These are phyloP conservation scores for Ulvella scutata DNA, from an alignment of 139 green algal species.

Conservation along the genomic window DNA sequence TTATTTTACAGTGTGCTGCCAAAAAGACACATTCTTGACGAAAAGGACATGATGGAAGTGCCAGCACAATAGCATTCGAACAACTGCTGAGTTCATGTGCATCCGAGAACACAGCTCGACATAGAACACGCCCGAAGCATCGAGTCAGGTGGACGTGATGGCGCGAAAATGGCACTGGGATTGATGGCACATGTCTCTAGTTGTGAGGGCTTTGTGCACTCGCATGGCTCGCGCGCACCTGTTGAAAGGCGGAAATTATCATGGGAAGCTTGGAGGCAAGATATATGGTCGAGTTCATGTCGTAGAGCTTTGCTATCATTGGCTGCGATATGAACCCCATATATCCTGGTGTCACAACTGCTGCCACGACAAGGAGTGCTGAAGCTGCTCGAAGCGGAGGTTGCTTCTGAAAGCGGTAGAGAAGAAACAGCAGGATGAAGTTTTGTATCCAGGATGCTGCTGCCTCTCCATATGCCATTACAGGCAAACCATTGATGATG, in stretches of 20 bases:
- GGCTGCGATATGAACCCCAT: slow-evolving; percentile 14
- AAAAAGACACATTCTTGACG: too few relatives aligned
- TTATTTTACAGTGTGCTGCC: too few relatives aligned
- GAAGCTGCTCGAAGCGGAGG: not conserved
- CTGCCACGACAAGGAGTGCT: slow-evolving; percentile 1
- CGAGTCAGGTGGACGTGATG: too few relatives aligned
- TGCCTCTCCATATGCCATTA: slow-evolving; percentile 66
- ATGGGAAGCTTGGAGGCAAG: slow-evolving; percentile 50
- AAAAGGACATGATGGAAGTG: too few relatives aligned
- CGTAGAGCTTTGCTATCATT: slow-evolving; percentile 21
- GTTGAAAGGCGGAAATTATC: slow-evolving; percentile 16
- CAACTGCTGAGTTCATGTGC: too few relatives aligned
- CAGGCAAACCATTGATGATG: slow-evolving; percentile 39
- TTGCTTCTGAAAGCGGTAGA: slow-evolving; percentile 43
- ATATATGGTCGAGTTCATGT: slow-evolving; percentile 53
- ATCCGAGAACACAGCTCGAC: too few relatives aligned
- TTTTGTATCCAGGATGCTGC: slow-evolving; percentile 35
- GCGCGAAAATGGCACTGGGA: too few relatives aligned
- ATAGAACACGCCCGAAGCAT: too few relatives aligned
- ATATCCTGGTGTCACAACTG: slow-evolving; percentile 2
- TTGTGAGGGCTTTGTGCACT: too few relatives aligned
- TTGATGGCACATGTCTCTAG: too few relatives aligned
- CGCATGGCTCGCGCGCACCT: too few relatives aligned
- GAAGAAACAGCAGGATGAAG: slow-evolving; percentile 40
- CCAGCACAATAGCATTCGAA: too few relatives aligned